Evolutionary conservation across 805 yeast species (phyloP).

Genomic region (Sugiyamaella lignohabitans): DNA sequence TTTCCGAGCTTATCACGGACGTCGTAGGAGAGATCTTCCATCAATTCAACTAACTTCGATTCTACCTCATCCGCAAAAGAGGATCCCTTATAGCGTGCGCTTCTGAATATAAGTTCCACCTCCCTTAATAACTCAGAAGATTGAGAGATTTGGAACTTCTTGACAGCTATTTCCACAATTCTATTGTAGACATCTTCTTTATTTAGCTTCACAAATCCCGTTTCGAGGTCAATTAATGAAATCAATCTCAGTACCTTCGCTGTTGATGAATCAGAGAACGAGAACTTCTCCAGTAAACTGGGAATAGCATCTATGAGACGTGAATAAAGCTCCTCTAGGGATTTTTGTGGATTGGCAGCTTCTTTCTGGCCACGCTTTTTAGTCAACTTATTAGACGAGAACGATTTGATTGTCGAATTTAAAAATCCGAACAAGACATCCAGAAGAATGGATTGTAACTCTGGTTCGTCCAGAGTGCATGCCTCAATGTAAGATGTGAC

Average conservation of each 20-base stretch:
- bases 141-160: neutral
- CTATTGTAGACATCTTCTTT: constrained; percentile 7
- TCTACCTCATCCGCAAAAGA: constrained; percentile 6
- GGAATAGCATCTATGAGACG: constrained; percentile 19
- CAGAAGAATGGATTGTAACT: constrained; percentile 12
- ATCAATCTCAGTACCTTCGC: constrained; percentile 20
- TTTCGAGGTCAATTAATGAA: constrained; percentile 20
- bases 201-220: neutral
- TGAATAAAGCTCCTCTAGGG: constrained; percentile 11
- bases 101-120: neutral
- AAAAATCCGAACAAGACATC: constrained; percentile 28
- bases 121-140: neutral
- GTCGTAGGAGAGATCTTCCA: constrained; percentile 7
- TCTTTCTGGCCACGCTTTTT: constrained; percentile 6
- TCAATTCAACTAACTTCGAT: constrained; percentile 2
- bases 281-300: constrained; percentile 22
- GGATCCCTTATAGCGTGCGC: neutral
- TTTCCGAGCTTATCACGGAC: constrained; percentile 4
- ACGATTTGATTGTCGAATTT: constrained; percentile 25
- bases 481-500: neutral
- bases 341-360: constrained; percentile 3
- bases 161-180: constrained; percentile 6
- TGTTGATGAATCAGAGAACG: constrained; percentile 20
- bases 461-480: neutral
- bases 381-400: constrained; percentile 8